phyloP scores from a whole-genome alignment of 2,329 filamentous ascomycete species.

The Gyromitra esculenta region DNA sequence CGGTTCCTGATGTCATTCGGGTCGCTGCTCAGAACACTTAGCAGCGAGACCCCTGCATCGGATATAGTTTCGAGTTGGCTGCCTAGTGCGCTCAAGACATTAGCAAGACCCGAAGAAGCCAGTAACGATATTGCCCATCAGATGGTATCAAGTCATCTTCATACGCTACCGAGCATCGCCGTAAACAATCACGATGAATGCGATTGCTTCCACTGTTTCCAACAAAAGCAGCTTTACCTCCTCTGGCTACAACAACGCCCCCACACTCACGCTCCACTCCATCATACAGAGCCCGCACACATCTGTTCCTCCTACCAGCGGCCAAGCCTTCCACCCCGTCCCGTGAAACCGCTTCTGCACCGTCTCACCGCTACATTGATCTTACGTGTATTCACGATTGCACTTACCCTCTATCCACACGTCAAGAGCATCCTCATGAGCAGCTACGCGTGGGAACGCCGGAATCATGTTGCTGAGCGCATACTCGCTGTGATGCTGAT shows the following conservation, averaged over 20 bases:
- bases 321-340: not conserved
- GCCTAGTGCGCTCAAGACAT: not conserved
- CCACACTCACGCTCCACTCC: not conserved
- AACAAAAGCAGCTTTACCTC: constrained; percentile 17
- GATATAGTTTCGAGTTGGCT: not conserved
- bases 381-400: not conserved
- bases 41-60: not conserved
- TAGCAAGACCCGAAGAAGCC: not conserved
- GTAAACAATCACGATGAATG: not conserved
- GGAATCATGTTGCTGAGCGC: constrained; percentile 14
- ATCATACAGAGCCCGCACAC: not conserved
- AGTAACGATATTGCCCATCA: not conserved
- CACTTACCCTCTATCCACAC: constrained; percentile 22
- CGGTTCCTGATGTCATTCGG: constrained; percentile 9
- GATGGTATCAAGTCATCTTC: not conserved
- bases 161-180: not conserved
- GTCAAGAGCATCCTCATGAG: not conserved
- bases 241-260: constrained; percentile 4
- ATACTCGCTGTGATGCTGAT: not conserved
- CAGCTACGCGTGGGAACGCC: constrained; percentile 7
- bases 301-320: constrained; percentile 5
- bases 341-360: constrained; percentile 10
- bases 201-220: constrained; percentile 28
- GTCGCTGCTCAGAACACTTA: not conserved
- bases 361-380: constrained; percentile 10